phyloP scores from a whole-genome alignment of 2,329 filamentous ascomycete species.

The Exophiala sideris region DNA sequence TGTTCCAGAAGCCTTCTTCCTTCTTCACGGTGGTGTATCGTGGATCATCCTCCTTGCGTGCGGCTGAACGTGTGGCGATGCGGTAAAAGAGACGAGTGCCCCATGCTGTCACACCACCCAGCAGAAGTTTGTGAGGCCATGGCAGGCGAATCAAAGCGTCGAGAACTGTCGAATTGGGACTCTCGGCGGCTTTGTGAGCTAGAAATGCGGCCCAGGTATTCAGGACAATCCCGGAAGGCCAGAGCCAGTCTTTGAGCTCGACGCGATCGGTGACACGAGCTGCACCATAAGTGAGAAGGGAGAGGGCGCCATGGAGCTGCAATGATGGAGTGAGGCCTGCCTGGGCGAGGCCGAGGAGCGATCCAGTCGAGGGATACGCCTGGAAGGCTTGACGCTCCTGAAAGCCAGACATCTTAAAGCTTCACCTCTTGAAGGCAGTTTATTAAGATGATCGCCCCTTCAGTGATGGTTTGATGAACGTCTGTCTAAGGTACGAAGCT shows the following conservation, averaged over 20 bases:
- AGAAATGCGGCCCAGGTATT: background rate
- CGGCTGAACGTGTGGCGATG: slow-evolving; percentile 42
- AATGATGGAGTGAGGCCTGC: slow-evolving; percentile 50
- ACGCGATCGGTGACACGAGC: slow-evolving; percentile 53
- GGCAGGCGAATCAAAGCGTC: slow-evolving; percentile 55
- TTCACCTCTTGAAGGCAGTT: background rate
- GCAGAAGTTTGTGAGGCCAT: slow-evolving; percentile 55
- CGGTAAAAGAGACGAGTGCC: slow-evolving; percentile 56
- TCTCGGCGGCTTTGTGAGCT: background rate
- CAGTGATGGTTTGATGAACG: too few relatives aligned
- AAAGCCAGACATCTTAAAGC: background rate
- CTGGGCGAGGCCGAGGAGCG: background rate
- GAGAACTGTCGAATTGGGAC: background rate
- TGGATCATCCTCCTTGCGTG: slow-evolving; percentile 54
- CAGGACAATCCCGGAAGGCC: background rate
- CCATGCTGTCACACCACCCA: slow-evolving; percentile 58
- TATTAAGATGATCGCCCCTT: too few relatives aligned
- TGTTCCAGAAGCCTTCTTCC: slow-evolving; percentile 57
- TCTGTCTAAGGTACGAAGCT: too few relatives aligned
- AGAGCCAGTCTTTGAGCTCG: slow-evolving; percentile 53
- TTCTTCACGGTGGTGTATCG: slow-evolving; percentile 53
- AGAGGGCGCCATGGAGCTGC: slow-evolving; percentile 51
- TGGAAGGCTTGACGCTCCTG: background rate
- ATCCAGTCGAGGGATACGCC: background rate
- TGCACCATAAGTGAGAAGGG: slow-evolving; percentile 51